These are phyloP conservation scores for Guyanaporus albipodus DNA, from an alignment of 768 basidiomycete genomes.

Conservation along the genomic window DNA sequence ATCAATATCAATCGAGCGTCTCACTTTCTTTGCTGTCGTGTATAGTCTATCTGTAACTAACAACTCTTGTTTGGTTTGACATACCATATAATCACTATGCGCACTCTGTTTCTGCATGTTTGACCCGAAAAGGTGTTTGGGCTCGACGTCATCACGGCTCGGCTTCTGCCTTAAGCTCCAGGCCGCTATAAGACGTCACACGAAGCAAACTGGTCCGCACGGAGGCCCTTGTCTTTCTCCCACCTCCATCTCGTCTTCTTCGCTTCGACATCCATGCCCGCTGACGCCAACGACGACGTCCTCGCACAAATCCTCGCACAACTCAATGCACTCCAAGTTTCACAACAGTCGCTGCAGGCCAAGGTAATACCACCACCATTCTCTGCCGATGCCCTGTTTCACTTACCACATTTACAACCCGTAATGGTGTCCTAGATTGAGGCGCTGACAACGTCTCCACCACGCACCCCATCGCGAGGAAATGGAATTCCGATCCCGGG, in stretches of 20 bases:
- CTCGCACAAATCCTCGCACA: constrained; percentile 71
- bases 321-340: constrained; percentile 65
- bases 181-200: constrained; percentile 7
- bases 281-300: constrained; percentile 45
- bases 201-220: no score
- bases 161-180: background rate
- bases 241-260: constrained; percentile 9
- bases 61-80: background rate
- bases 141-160: background rate
- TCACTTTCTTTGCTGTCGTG: background rate
- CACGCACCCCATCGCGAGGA: constrained; percentile 19
- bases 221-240: constrained; percentile 8
- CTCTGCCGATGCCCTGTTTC: background rate
- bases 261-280: constrained; percentile 19
- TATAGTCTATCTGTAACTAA: background rate
- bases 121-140: constrained; percentile 7
- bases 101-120: no score
- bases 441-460: constrained; percentile 33
- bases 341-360: constrained; percentile 73
- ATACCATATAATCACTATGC: no score
- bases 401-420: background rate
- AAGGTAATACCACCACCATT: constrained; percentile 47
- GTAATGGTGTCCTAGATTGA: constrained; percentile 45
- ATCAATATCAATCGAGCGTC: background rate
- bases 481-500: constrained; percentile 29